A percentile compares a stretch with the other conserved stretches of the same genome.
phyloP scores from a whole-genome alignment of 768 basidiomycete genomes.

The Rhizopogon vesiculosus region DNA sequence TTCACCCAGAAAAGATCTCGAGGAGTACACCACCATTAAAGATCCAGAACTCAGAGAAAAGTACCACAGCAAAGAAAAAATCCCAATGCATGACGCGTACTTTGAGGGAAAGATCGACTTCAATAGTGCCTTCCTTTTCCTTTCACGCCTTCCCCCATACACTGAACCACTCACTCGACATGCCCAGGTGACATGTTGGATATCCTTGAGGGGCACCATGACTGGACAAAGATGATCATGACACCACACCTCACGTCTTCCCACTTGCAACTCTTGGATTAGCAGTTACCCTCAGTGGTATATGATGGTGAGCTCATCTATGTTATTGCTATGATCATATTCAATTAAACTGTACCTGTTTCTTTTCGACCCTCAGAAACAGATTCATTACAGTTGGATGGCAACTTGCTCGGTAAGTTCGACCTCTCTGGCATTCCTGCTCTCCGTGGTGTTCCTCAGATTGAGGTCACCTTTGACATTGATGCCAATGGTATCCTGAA shows the following conservation, averaged over 20 bases:
- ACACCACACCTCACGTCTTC: constrained; percentile 86
- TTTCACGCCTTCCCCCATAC: background rate
- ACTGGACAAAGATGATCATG: constrained; percentile 92
- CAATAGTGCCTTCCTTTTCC: constrained; percentile 84
- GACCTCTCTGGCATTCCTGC: constrained; percentile 96
- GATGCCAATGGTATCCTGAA: too few relatives aligned
- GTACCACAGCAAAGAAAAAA: too few relatives aligned
- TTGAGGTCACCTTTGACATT: constrained; percentile 99
- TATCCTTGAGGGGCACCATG: constrained; percentile 89
- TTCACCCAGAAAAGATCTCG: constrained; percentile 81
- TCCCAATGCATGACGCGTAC: constrained; percentile 97
- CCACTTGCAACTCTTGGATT: constrained; percentile 32
- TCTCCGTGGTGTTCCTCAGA: constrained; percentile 95
- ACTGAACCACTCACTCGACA: background rate
- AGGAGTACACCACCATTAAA: constrained; percentile 90
- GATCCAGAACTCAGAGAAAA: too few relatives aligned
- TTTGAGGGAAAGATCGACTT: constrained; percentile 96
- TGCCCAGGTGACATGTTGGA: constrained; percentile 90
- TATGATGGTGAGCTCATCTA: constrained; percentile 29
- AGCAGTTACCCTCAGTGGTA: constrained; percentile 25
- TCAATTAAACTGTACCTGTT: background rate
- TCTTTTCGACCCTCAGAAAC: constrained; percentile 3
- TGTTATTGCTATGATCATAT: background rate
- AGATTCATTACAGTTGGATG: constrained; percentile 49
- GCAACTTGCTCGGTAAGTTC: constrained; percentile 97